Evolutionary conservation across 176 grass and related monocot species (phyloP), one percentile per base, ranked within the genome.

Genomic region (Dactylis glomerata): DNA sequence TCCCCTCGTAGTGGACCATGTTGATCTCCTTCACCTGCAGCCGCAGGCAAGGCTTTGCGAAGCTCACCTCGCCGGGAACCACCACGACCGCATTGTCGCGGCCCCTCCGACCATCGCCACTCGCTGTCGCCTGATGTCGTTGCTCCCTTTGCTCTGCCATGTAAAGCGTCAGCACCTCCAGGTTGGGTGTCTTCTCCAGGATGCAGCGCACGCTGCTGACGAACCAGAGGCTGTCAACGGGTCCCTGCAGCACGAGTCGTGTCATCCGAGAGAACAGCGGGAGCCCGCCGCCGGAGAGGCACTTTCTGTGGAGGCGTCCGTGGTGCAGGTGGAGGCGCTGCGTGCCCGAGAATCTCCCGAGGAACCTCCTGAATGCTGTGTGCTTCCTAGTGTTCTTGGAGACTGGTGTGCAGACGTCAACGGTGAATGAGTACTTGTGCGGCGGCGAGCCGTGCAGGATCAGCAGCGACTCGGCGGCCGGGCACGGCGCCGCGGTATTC

Each of bases 1-100:
- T 75, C 0, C 72, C 73, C 6, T 77, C 23, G 61, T 77, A 85
- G 9, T 85, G 83, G 45, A 77, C 83, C 44, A 85, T 47, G 83
- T 41, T 77, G 59, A 84, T 55, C 45, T 54, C 16, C 59, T 24
- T 77, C 45, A 77, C 16, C 0, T 11, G 0, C 6, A 8, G 19
- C 10, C 10, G 49, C 46, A 84, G 17, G 46, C 83, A 77, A 1
- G 33, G 7, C 46, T 52, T 5, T 14, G 37, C 12, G 14, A 24
- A 71, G 38, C 22, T 23, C 37, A 1, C 15, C 27, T 32, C 45
- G 16, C 5, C 14, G 0, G 42, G 42, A 73, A 28, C 3, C 23
- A 17, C 23, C 24, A 19, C 16, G 42, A 15, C 7, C 16, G 0
- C n/a, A 1, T 42, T 2, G 5, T 41, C 11, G 5, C 4, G 20